Conservation (phyloP, 352 stramenopile genomes). For the Globisporangium canariense region DNA sequence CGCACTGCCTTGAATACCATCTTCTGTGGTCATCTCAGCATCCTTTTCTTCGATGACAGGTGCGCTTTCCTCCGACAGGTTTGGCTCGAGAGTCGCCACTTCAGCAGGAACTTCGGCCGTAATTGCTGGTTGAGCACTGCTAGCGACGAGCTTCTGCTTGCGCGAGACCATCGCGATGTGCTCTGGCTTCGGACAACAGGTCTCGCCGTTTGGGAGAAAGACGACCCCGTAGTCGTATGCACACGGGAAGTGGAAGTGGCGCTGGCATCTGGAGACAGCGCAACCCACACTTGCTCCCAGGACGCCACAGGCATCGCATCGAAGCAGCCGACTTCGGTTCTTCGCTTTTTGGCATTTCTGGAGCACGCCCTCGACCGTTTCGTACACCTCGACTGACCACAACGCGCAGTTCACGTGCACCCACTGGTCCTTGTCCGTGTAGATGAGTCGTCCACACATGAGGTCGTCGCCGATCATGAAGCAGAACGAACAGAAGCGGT, state of each 20-base stretch:
- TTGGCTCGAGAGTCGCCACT: background rate
- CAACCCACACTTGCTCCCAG: constrained; percentile 92
- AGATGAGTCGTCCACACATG: constrained; percentile 74
- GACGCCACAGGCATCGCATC: constrained; percentile 89
- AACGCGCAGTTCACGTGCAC: constrained; percentile 92
- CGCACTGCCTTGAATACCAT: background rate
- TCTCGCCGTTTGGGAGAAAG: constrained; percentile 69
- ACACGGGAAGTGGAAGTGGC: constrained; percentile 94
- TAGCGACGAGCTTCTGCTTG: constrained; percentile 17
- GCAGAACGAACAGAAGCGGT: constrained; percentile 76
- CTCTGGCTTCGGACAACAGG: constrained; percentile 48
- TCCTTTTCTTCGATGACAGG: background rate
- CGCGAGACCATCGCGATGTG: constrained; percentile 54
- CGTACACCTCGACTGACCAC: constrained; percentile 92
- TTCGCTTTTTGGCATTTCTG: constrained; percentile 88
- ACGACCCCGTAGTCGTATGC: constrained; percentile 72
- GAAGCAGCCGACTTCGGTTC: constrained; percentile 82
- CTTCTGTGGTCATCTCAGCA: background rate
- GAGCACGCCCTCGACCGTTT: constrained; percentile 64
- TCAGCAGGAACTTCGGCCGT: background rate
- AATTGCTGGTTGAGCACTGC: background rate
- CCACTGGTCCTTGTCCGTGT: constrained; percentile 82
- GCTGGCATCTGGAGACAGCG: constrained; percentile 74
- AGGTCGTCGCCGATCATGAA: constrained; percentile 77
- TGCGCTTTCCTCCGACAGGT: background rate